Evolutionary conservation across 2,329 filamentous ascomycete genomes (phyloP).

Genomic region (Fusarium tuaranense): DNA sequence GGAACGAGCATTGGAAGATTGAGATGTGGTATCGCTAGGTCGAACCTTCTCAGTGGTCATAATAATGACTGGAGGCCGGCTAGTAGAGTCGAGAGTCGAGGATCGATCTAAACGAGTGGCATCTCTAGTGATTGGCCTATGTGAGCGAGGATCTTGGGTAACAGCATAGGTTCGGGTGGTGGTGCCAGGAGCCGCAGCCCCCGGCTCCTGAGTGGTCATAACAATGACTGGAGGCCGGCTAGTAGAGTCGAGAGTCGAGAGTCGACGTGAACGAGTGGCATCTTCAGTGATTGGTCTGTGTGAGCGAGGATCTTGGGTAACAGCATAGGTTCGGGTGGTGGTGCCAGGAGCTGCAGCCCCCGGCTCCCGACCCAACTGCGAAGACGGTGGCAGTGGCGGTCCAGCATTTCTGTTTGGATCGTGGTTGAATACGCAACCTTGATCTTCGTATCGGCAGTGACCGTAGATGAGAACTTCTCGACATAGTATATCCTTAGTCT

Average conservation of each 20-base stretch:
- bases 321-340: constrained; percentile 67
- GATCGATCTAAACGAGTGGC: constrained; percentile 59
- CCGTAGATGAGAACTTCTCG: constrained; percentile 94
- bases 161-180: constrained; percentile 69
- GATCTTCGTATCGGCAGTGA: constrained; percentile 90
- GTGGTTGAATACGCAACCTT: constrained; percentile 92
- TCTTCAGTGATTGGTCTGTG: constrained; percentile 63
- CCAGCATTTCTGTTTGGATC: constrained; percentile 71
- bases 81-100: constrained; percentile 63
- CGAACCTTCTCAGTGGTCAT: constrained; percentile 63
- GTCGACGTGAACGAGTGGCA: constrained; percentile 58
- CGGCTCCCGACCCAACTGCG: constrained; percentile 60
- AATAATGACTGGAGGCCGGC: constrained; percentile 66
- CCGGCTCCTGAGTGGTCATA: constrained; percentile 63
- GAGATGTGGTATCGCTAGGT: constrained; percentile 54
- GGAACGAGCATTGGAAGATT: constrained; percentile 50
- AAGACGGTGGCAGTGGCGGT: constrained; percentile 39
- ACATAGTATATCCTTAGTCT: constrained; percentile 85
- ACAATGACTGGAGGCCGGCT: constrained; percentile 67
- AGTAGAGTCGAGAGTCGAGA: constrained; percentile 64
- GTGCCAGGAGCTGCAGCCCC: constrained; percentile 51
- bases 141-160: constrained; percentile 62
- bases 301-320: constrained; percentile 63
- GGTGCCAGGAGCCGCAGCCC: constrained; percentile 51
- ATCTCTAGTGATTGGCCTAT: constrained; percentile 62